Percentiles rank a stretch among this genome's conserved stretches.
Evolutionary conservation across 768 basidiomycete genomes (phyloP).

Genomic region (Calocera cornea): DNA sequence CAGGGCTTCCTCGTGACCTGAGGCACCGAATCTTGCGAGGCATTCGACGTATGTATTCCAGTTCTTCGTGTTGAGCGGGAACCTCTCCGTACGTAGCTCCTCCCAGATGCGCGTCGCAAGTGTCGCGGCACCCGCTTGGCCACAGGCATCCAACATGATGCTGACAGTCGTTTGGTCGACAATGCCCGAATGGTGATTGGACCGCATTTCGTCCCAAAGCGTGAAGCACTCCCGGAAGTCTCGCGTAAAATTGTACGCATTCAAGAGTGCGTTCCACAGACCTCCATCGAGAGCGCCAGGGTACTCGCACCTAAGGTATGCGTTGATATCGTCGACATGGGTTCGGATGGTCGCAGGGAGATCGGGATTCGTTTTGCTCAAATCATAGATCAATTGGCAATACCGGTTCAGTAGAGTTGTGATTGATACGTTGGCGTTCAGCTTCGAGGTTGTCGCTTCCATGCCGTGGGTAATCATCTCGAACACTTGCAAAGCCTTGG

Average conservation of each 20-base stretch:
- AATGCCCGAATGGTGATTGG: conserved; percentile 43
- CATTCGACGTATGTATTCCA: conserved; percentile 81
- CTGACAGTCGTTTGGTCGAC: conserved; percentile 55
- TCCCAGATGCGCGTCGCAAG: conserved; percentile 43
- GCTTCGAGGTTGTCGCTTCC: neutral
- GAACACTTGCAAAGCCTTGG: neutral
- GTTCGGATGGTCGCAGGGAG: neutral
- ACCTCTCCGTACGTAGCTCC: conserved; percentile 38
- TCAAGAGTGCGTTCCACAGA: conserved; percentile 77
- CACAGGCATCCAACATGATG: conserved; percentile 79
- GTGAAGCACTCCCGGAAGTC: conserved; percentile 57
- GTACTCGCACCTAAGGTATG: neutral
- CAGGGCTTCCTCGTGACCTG: conserved; percentile 45
- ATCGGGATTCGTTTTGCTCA: neutral
- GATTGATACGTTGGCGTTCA: neutral
- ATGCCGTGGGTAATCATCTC: neutral
- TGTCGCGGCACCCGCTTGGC: conserved; percentile 38
- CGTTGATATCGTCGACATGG: neutral
- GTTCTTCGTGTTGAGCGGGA: conserved; percentile 45
- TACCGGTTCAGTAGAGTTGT: neutral
- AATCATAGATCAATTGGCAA: neutral
- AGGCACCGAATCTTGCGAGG: conserved; percentile 53
- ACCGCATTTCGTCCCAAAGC: conserved; percentile 52
- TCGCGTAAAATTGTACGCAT: conserved; percentile 70
- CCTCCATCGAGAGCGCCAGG: conserved; percentile 41